Evolutionary conservation across 148 eudicot genomes (phyloP), one percentile per base, ranked within the genome.

Genomic region (Cornus kousa): DNA sequence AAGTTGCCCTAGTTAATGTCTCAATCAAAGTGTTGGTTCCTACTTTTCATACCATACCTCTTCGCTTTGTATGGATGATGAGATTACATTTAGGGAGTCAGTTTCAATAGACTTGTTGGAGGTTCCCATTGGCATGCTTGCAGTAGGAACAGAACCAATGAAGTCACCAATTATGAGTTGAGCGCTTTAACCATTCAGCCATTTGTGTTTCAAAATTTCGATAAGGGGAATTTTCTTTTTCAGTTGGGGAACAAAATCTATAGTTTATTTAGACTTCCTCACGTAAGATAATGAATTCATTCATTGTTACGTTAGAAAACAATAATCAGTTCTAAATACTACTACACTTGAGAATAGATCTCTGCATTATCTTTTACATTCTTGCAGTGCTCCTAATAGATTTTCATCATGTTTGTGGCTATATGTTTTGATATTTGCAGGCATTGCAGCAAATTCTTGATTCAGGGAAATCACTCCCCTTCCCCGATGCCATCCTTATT

Each of bases 401-500:
- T n/a, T 31, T 4, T 7, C 67, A 32, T 57, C 55, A 64, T 22
- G 22, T 66, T 23, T 43, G 2, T 7, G 59, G 55, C n/a, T 62
- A 74, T 59, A 66, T 48, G 35, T 37, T 22, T 28, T 75, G 55
- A 5, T 66, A 37, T 74, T 23, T 66, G 68, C 95, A 94, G 98
- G 89, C 69, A 67, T 84, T 94, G 79, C 86, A 83, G 74, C 84
- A 78, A 71, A 74, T 31, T 57, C 86, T 94, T 67, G 98, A 92
- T 82, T 85, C 88, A 24, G 98, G 98, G 22, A 91, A 77, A 78
- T 64, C 86, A 79, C 84, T 91, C 71, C 87, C 89, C 16, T 85
- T 82, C 48, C 98, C 98, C 53, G 92, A 94, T 80, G 98, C 91
- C 64, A 57, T 94, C 73, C 95, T 94, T 70, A 86, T 91, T 33